Evolutionary conservation across 2,329 filamentous ascomycete species (phyloP).

Genomic region (Penicillium carneum): DNA sequence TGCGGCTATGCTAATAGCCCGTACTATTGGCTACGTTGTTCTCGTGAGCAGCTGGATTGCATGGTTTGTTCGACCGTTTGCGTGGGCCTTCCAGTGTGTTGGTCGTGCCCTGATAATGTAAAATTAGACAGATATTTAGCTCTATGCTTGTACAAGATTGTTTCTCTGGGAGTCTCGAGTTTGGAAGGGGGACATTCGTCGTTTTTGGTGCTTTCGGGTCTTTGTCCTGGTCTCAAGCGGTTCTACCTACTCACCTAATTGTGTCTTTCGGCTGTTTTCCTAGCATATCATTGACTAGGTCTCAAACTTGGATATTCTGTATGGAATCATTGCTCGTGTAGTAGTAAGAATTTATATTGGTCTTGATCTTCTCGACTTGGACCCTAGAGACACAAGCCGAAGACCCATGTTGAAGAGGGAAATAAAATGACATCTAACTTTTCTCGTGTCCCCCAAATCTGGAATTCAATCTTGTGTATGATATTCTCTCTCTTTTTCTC

Average conservation of each 20-base stretch:
- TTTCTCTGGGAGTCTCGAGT: neutral
- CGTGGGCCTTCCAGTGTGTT: conserved; percentile 41
- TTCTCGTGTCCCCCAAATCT: conserved; percentile 13
- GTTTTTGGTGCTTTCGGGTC: conserved; percentile 1
- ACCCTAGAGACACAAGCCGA: conserved; percentile 5
- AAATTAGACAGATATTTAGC: conserved; percentile 5
- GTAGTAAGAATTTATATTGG: conserved; percentile 2
- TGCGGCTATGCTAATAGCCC: conserved; percentile 41
- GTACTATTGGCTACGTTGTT: conserved; percentile 43
- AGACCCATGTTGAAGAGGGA: conserved; percentile 40
- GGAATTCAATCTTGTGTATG: conserved; percentile 2
- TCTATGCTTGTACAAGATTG: conserved; percentile 6
- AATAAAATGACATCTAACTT: conserved; percentile 24
- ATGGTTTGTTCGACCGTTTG: conserved; percentile 48
- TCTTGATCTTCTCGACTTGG: conserved; percentile 1
- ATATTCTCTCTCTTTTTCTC: neutral
- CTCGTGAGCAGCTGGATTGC: conserved; percentile 47
- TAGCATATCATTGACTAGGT: conserved; percentile 14
- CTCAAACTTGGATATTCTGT: neutral
- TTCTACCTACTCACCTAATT: conserved; percentile 2
- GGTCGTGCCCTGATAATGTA: conserved; percentile 39
- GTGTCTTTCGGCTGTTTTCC: conserved; percentile 2
- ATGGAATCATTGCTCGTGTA: neutral
- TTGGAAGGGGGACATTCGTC: neutral
- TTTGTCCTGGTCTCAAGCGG: conserved; percentile 1